These are phyloP conservation scores for Trichomonas gallinae DNA, from an alignment of 208 protist genomes.

Conservation along the genomic window DNA sequence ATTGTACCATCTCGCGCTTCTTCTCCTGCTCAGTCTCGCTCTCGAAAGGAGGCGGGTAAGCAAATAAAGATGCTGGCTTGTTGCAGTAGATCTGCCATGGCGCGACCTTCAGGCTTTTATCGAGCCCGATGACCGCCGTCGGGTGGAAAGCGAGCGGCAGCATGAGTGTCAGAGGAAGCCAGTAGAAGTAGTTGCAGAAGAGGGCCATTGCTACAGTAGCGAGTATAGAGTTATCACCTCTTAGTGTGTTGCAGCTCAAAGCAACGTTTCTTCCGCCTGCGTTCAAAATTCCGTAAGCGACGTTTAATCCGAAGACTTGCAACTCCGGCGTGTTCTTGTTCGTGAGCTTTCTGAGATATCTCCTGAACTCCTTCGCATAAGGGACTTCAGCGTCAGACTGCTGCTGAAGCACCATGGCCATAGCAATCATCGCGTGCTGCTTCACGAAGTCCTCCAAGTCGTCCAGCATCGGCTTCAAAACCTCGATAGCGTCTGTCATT, in stretches of 20 bases:
- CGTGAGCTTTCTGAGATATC: background rate
- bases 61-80: background rate
- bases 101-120: background rate
- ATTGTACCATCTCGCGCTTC: background rate
- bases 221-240: background rate
- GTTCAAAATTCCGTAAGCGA: background rate
- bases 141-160: background rate
- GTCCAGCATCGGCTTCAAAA: conserved; percentile 73
- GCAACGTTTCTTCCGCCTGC: background rate
- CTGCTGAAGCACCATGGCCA: conserved; percentile 74
- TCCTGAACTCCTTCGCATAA: background rate
- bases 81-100: background rate
- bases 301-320: background rate
- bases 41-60: background rate
- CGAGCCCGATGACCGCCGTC: background rate
- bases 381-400: background rate
- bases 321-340: background rate
- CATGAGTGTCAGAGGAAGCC: background rate
- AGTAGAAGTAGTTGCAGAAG: conserved; percentile 23
- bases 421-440: conserved; percentile 79
- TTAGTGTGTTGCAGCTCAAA: background rate
- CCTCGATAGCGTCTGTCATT: conserved; percentile 49
- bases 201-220: background rate
- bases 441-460: conserved; percentile 71
- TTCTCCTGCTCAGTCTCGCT: background rate